phyloP scores from a whole-genome alignment of 305 asterid species.

The Fraxinus albicans region DNA sequence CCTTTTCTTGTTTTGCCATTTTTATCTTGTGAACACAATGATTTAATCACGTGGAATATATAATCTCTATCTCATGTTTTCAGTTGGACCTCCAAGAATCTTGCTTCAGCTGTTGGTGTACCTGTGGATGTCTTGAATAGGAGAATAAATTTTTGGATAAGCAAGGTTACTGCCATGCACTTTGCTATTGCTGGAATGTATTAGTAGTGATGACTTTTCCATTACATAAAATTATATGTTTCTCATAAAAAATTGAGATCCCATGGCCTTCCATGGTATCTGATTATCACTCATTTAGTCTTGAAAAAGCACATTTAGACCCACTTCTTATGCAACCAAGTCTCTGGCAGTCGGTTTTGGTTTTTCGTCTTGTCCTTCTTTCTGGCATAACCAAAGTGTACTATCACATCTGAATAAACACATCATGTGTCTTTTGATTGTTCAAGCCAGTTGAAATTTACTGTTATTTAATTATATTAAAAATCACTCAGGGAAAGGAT shows the following conservation, averaged over 20 bases:
- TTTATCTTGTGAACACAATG: not conserved
- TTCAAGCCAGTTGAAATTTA: not conserved
- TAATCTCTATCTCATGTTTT: constrained; percentile 21
- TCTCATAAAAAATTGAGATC: not conserved
- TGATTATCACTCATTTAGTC: constrained; percentile 4
- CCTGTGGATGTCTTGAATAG: constrained; percentile 75
- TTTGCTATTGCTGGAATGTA: not conserved
- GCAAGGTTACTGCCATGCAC: constrained; percentile 58
- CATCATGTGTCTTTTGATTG: not conserved
- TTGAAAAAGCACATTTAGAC: not conserved
- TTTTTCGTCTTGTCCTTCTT: not conserved
- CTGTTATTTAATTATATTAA: not conserved
- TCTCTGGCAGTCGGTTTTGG: not conserved
- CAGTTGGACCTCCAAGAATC: constrained; percentile 88
- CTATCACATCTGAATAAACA: not conserved
- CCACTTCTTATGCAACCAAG: not conserved
- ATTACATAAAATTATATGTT: not conserved
- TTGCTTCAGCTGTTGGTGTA: constrained; percentile 83
- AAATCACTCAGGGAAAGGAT: not conserved
- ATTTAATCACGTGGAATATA: not conserved
- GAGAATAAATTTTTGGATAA: constrained; percentile 86
- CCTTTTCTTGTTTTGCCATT: not conserved
- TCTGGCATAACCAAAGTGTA: not conserved
- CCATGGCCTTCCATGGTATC: constrained; percentile 15
- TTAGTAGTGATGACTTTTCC: not conserved